Percentiles rank a stretch among this genome's conserved stretches.
phyloP scores from a whole-genome alignment of 257 asterid species.

The Solanum tarapatanum region DNA sequence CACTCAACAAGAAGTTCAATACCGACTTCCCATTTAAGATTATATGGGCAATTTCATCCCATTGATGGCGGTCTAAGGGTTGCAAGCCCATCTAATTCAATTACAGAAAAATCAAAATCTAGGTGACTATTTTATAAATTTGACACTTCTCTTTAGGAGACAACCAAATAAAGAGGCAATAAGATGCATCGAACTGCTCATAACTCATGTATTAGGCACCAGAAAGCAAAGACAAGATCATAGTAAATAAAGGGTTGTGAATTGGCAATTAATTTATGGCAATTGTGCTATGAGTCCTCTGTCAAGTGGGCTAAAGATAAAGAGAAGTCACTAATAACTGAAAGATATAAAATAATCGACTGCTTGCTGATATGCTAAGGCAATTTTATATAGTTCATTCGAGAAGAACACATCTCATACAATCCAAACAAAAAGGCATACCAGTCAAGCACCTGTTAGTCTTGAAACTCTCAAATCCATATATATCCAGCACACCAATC shows the following conservation, averaged over 20 bases:
- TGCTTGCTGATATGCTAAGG: neutral
- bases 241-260: neutral
- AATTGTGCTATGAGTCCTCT: neutral
- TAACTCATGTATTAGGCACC: neutral
- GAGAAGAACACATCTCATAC: conserved; percentile 17
- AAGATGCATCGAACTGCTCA: neutral
- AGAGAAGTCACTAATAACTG: neutral
- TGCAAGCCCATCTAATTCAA: neutral
- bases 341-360: neutral
- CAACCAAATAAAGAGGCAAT: neutral
- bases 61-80: neutral
- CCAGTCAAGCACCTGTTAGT: conserved; percentile 89
- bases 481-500: conserved; percentile 77
- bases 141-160: neutral
- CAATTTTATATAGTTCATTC: neutral
- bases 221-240: neutral
- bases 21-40: neutral
- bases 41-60: neutral
- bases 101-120: neutral
- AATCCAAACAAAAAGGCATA: conserved; percentile 46
- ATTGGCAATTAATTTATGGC: neutral
- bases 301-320: neutral
- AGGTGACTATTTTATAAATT: neutral
- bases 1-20: neutral
- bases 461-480: conserved; percentile 91